Evolutionary conservation across 2,329 filamentous ascomycete species (phyloP).

Genomic region (Arachnomyces sp.): DNA sequence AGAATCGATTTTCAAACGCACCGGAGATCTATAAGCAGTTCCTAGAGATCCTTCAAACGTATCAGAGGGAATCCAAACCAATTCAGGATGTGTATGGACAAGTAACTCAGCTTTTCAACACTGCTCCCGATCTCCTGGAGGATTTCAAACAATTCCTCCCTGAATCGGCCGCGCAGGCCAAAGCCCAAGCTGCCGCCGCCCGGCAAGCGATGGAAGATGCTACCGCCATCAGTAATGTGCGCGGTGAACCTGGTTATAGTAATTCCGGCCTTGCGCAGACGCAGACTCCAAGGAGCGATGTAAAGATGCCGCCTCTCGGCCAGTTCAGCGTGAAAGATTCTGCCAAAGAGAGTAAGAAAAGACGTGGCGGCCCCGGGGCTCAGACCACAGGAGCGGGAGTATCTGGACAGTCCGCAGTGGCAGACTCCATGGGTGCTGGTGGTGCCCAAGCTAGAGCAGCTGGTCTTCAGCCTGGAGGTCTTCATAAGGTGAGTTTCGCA

Average conservation of each 20-base stretch:
- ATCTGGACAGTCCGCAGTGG: conserved; percentile 24
- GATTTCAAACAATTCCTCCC: conserved; percentile 98
- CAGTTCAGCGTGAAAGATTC: conserved; percentile 84
- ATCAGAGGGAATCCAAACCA: conserved; percentile 94
- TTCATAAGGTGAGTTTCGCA: conserved; percentile 44
- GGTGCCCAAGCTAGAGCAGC: conserved; percentile 28
- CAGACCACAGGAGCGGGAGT: conserved; percentile 25
- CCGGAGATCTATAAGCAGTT: conserved; percentile 99
- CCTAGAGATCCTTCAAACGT: conserved; percentile 94
- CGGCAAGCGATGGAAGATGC: conserved; percentile 62
- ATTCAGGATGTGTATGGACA: conserved; percentile 98
- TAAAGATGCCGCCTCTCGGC: conserved; percentile 82
- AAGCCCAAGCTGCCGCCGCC: conserved; percentile 51
- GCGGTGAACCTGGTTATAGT: conserved; percentile 45
- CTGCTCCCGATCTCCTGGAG: conserved; percentile 87
- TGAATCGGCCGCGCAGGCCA: conserved; percentile 70
- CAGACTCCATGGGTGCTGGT: conserved; percentile 23
- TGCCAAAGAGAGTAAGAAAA: conserved; percentile 85
- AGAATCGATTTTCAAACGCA: conserved; percentile 95
- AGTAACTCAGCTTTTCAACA: conserved; percentile 87
- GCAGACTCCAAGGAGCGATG: conserved; percentile 45
- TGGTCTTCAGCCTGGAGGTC: conserved; percentile 33
- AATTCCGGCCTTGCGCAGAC: conserved; percentile 36
- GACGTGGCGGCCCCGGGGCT: conserved; percentile 52
- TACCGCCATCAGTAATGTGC: conserved; percentile 57